phyloP scores from a whole-genome alignment of 192 early-diverging fungal genomes.

The Coemansia sp. region DNA sequence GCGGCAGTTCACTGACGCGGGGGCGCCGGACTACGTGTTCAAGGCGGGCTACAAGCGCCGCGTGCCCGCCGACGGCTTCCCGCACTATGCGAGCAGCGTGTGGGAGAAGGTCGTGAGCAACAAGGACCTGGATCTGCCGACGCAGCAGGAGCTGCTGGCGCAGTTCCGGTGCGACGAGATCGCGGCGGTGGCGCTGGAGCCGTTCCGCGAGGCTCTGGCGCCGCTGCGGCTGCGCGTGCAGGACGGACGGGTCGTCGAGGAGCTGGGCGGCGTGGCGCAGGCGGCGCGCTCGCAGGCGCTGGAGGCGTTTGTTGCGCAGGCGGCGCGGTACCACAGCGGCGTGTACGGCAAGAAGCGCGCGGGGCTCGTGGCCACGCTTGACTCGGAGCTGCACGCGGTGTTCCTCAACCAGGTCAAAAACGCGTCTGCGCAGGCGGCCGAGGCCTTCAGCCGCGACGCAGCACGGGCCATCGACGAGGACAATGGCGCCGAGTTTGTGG shows the following conservation, averaged over 20 bases:
- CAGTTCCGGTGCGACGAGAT: slow-evolving; percentile 99
- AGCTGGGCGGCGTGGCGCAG: slow-evolving; percentile 71
- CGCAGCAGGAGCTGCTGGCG: slow-evolving; percentile 96
- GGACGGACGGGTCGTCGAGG: slow-evolving; percentile 74
- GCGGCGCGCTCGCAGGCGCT: slow-evolving; percentile 64
- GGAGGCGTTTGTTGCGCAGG: slow-evolving; percentile 86
- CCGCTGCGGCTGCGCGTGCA: slow-evolving; percentile 74
- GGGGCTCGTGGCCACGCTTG: slow-evolving; percentile 80
- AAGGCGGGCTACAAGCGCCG: slow-evolving; percentile 82
- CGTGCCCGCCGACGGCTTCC: slow-evolving; percentile 96
- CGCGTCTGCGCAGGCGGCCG: slow-evolving; percentile 73
- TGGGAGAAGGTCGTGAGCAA: slow-evolving; percentile 97
- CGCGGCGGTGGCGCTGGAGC: slow-evolving; percentile 69
- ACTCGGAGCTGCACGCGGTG: slow-evolving; percentile 74
- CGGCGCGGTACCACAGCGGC: slow-evolving; percentile 83
- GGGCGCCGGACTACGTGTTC: slow-evolving; percentile 81
- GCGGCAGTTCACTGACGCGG: slow-evolving; percentile 73
- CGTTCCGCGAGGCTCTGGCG: slow-evolving; percentile 70
- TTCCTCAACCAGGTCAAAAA: slow-evolving; percentile 91
- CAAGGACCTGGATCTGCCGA: slow-evolving; percentile 96
- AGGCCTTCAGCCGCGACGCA: slow-evolving; percentile 63
- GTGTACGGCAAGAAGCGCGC: slow-evolving; percentile 88
- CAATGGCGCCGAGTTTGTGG: slow-evolving; percentile 61
- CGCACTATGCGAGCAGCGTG: slow-evolving; percentile 87
- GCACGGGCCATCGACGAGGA: slow-evolving; percentile 56